phyloP scores from a whole-genome alignment of 768 basidiomycete species.

The Mrakia hoshinonis region DNA sequence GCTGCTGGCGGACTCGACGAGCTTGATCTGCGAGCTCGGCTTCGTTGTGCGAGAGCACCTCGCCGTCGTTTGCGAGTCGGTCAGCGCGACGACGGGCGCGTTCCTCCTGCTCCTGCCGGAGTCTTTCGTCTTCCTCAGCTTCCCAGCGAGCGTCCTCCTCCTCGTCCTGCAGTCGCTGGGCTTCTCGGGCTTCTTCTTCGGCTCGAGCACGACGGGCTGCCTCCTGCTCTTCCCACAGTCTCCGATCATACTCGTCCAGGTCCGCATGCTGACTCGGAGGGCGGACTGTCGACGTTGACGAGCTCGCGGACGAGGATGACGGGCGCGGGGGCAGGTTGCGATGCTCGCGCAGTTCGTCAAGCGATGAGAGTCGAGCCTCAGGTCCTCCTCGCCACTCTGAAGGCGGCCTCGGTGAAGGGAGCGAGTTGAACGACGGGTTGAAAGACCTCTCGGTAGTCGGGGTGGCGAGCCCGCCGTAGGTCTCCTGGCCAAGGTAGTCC shows the following conservation, averaged over 20 bases:
- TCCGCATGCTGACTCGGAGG: background rate
- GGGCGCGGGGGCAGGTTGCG: background rate
- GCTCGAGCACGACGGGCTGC: background rate
- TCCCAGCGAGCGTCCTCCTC: constrained; percentile 15
- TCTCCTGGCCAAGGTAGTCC: background rate
- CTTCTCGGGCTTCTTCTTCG: background rate
- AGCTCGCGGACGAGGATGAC: background rate
- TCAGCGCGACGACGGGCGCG: background rate
- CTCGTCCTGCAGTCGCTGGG: constrained; percentile 6
- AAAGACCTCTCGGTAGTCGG: constrained; percentile 1
- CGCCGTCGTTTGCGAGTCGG: background rate
- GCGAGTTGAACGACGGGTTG: background rate
- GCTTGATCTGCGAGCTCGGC: background rate
- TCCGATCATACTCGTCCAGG: constrained; percentile 13
- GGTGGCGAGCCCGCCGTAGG: background rate
- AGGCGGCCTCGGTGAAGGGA: background rate
- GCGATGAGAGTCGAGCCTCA: background rate
- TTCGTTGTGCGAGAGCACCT: background rate
- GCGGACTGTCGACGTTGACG: background rate
- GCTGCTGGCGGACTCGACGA: background rate
- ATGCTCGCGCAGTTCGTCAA: background rate
- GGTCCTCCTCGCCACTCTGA: background rate
- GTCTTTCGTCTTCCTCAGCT: background rate
- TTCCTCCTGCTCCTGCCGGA: background rate
- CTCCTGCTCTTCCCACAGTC: constrained; percentile 16